Base-by-base conservation (phyloP, 2,329 filamentous ascomycete genomes). In the Colletotrichum sp. region DNA sequence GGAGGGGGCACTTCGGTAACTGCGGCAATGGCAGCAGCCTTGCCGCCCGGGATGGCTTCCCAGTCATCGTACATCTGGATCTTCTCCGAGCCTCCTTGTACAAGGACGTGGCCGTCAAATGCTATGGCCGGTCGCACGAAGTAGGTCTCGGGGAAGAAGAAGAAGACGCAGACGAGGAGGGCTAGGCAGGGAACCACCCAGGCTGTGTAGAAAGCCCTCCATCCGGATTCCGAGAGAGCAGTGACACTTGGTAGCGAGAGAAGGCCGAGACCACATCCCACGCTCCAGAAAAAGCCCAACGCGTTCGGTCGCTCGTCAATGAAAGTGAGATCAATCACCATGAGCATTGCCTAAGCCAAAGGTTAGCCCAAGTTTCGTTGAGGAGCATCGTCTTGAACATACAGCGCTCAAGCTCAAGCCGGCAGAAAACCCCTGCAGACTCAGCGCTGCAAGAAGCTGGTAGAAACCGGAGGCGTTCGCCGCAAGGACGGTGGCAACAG, bases 121-220 rank as follows among this genome's bases (percentile, higher is more conserved):
- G 85, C 85, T 10, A 87, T 81, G 1, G 83, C 83, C 0, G 85
- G 85, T 2, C 85, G 82, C 67, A 84, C 81, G 79, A 86, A 87
- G 76, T 84, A 86, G 2, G 84, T 86, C 63, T 86, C 85, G 1
- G 84, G 84, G 26, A 80, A 82, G 14, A 83, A 80, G 26, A 84
- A 75, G 34, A 84, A 81, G 1, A 80, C 79, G 3, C 83, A 70
- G 2, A 84, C 3, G 24, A 84, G 77, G 0, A 83, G 72, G 6
- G 82, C 36, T 2, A 77, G 36, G 8, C 80, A 76, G 4, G 81
- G 80, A 7, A 81, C 77, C 2, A 79, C 71, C 83, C 82, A 84
- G 18, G 73, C 75, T 24, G 78, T 78, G 77, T 85, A 86, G 68
- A 83, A 82, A 0, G 72, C 43, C 16, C 82, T 81, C 84, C 84